These are phyloP conservation scores for Aspergillus diversus DNA, from an alignment of 495 filamentous ascomycete species.

Conservation along the genomic window DNA sequence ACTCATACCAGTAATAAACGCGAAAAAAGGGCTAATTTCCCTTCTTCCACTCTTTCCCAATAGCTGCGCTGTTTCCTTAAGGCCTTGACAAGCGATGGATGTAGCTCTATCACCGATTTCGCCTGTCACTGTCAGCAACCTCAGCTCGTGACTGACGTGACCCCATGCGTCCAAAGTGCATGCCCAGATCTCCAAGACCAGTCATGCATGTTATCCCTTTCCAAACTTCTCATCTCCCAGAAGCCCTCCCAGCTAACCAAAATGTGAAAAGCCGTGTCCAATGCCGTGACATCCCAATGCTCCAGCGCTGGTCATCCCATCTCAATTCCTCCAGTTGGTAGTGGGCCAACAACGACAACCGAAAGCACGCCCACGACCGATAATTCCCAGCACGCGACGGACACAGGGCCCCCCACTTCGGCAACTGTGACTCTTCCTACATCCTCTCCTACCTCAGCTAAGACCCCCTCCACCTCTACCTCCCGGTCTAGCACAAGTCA, in stretches of 20 bases:
- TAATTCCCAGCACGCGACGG: slow-evolving; percentile 9
- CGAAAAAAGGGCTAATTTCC: neutral
- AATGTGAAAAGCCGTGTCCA: slow-evolving; percentile 37
- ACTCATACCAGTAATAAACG: neutral
- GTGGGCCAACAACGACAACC: slow-evolving; percentile 22
- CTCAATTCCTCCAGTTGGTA: slow-evolving; percentile 36
- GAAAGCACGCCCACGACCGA: neutral
- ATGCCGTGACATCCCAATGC: slow-evolving; percentile 39
- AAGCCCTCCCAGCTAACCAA: neutral
- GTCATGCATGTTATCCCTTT: slow-evolving; percentile 29
- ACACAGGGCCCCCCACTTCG: slow-evolving; percentile 13
- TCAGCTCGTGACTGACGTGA: slow-evolving; percentile 40
- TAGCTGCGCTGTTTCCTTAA: slow-evolving; percentile 50
- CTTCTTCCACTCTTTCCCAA: slow-evolving; percentile 14
- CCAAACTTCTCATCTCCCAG: neutral
- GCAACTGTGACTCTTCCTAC: slow-evolving; percentile 20
- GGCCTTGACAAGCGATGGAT: slow-evolving; percentile 47
- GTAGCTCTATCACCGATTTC: slow-evolving; percentile 49
- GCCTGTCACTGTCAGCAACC: slow-evolving; percentile 56
- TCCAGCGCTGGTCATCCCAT: slow-evolving; percentile 44
- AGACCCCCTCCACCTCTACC: neutral
- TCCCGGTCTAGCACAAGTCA: neutral
- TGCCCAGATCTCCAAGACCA: slow-evolving; percentile 42
- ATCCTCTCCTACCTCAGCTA: slow-evolving; percentile 9
- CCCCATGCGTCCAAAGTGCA: slow-evolving; percentile 49